Conservation (phyloP, 495 filamentous ascomycete genomes). For the Penicillium ochrochloron region DNA sequence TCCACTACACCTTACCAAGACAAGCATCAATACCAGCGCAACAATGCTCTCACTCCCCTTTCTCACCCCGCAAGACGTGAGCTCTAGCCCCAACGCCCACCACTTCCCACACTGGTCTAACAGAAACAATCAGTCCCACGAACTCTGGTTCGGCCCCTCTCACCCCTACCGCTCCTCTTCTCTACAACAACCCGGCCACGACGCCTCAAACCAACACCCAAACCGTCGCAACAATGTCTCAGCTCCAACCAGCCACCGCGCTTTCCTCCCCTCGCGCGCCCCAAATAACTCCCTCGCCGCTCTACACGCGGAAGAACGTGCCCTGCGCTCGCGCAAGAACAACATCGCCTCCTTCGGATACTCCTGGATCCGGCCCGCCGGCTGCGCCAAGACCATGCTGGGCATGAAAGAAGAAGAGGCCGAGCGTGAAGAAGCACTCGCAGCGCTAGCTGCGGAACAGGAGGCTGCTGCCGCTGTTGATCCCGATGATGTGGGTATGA, state of each 20-base stretch:
- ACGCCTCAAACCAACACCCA: constrained; percentile 29
- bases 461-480: constrained; percentile 60
- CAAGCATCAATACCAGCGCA: background rate
- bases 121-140: constrained; percentile 58
- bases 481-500: constrained; percentile 31
- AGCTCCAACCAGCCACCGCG: constrained; percentile 27
- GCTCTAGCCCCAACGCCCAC: constrained; percentile 23
- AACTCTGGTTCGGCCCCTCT: constrained; percentile 70
- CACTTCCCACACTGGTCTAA: constrained; percentile 2
- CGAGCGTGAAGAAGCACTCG: constrained; percentile 79
- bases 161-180: constrained; percentile 46
- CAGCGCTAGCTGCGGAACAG: constrained; percentile 69
- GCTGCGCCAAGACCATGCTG: constrained; percentile 74
- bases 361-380: constrained; percentile 79
- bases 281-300: constrained; percentile 55
- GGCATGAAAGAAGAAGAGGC: constrained; percentile 77
- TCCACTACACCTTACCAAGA: background rate
- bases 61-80: constrained; percentile 72
- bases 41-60: constrained; percentile 75
- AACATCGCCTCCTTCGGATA: constrained; percentile 76
- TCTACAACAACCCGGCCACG: constrained; percentile 19
- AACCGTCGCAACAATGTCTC: constrained; percentile 36
- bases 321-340: constrained; percentile 66
- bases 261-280: constrained; percentile 34
- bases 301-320: constrained; percentile 69